Evolutionary conservation across 1,284 basidiomycete genomes (phyloP), one percentile per base, ranked within the genome.

Genomic region (Abortiporus biennis): DNA sequence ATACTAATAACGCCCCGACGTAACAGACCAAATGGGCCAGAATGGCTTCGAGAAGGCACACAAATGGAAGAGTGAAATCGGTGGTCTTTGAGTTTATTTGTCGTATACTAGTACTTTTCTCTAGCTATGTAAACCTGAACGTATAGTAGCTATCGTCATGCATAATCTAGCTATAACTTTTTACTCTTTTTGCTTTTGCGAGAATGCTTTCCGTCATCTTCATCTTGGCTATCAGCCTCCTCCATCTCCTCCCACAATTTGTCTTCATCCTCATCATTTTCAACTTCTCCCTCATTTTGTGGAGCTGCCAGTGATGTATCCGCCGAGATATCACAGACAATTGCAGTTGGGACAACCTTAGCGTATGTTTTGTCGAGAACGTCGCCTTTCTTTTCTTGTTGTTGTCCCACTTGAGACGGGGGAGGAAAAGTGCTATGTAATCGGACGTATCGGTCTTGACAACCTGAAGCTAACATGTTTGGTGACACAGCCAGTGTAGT

Each of bases 11-110:
- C 17, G n/a, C n/a, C n/a, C n/a, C 9, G 12, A 17, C 24, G 36
- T 33, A 38, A 22, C 43, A 86, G 84, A 88, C 59, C 85, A 84
- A 65, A 63, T 66, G 34, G 84, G 79, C 15, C 65, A 57, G 48
- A 96, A 97, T 58, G 94, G 94, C 0, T 97, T 97, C 58, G 94
- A 98, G 65, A 83, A 84, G 38, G 92, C 91, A 0, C 80, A 84
- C 44, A 80, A 73, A 3, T 97, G 93, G 94, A 77, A 83, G 65
- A 91, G 86, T 54, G 72, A 83, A 59, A 94, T 95, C 55, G 92
- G 75, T 4, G 44, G 51, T 31, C 33, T n/a, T 41, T 53, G 34
- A 43, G 35, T 6, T 19, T 15, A 33, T 33, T 29, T 22, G n/a
- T 29, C 36, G 24, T 25, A 13, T 36, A 21, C 5, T 25, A n/a